Conservation (phyloP, 1,284 basidiomycete species). For the Mrakiaceae sp. region DNA sequence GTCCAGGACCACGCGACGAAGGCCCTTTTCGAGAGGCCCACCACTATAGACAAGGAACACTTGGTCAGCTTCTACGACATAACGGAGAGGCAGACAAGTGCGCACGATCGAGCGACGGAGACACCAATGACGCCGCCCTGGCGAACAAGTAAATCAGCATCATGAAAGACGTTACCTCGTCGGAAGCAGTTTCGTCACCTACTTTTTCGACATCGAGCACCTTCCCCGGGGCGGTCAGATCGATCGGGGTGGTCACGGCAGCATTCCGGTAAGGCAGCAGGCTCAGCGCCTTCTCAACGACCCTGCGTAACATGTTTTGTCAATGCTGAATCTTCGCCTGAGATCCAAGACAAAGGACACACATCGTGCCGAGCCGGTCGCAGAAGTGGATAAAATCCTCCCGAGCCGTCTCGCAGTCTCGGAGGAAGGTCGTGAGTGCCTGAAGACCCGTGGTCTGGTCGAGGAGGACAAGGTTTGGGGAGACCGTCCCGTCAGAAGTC, state of each 20-base stretch:
- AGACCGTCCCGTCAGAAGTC: constrained; percentile 29
- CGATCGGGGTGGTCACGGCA: constrained; percentile 49
- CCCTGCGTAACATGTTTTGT: constrained; percentile 16
- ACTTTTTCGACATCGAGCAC: constrained; percentile 2
- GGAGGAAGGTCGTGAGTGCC: constrained; percentile 79
- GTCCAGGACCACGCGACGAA: constrained; percentile 75
- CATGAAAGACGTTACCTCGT: background rate
- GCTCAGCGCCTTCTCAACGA: constrained; percentile 75
- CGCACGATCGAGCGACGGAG: constrained; percentile 68
- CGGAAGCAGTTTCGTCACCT: background rate
- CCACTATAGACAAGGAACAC: constrained; percentile 43
- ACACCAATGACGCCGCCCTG: constrained; percentile 61
- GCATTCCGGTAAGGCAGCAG: constrained; percentile 60
- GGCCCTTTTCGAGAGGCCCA: constrained; percentile 80
- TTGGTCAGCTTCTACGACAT: too few species aligned
- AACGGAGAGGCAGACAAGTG: constrained; percentile 18
- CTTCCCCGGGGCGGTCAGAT: constrained; percentile 7
- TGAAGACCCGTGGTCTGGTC: constrained; percentile 70
- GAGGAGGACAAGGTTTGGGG: constrained; percentile 53
- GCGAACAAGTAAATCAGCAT: background rate
- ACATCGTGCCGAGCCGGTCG: constrained; percentile 16
- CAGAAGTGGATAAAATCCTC: constrained; percentile 81
- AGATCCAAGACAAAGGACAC: background rate
- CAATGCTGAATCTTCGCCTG: too few species aligned
- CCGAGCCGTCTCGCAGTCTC: constrained; percentile 54